Evolutionary conservation across 2,329 filamentous ascomycete genomes (phyloP), one percentile per base, ranked within the genome.

Genomic region (Beauveria asiatica): DNA sequence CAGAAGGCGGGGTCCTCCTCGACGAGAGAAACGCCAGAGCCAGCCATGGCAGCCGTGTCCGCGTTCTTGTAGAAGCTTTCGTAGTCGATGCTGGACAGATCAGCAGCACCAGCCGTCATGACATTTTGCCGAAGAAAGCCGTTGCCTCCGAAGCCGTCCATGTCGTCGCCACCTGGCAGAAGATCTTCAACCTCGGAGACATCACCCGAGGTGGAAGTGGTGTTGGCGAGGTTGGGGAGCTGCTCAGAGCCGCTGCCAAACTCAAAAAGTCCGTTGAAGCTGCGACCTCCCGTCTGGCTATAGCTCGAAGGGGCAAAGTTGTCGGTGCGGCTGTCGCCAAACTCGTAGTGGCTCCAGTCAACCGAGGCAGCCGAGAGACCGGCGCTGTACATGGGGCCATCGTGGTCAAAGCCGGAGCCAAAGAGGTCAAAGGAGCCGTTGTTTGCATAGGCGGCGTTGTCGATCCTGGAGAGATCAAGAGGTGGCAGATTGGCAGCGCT

Each of bases 141-240:
- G 58, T 78, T 72, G 21, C 76, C 73, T 61, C 75, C 78, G 55
- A 78, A 76, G 60, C 79, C 67, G 27, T 76, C 74, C 63, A 80
- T 80, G 52, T 78, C 76, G 62, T 74, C 74, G 63, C 77, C 74
- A 64, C 77, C 74, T 55, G 73, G 74, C 55, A 79, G 72, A 62
- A 81, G 79, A 64, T 87, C 85, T 63, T 87, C 85, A 5, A 83
- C 83, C 68, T 87, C 84, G 10, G 84, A 87, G 9, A 87, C 84
- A 62, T 88, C 84, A 41, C 85, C 85, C 13, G 85, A 88, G 9
- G 83, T 86, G 10, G 83, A 84, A 1, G 81, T 82, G 55, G 77
- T 78, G 67, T 82, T 76, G 63, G 83, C 80, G 66, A 86, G 70
- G 53, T 80, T 75, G 54, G 79, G 77, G 30, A 80, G 76, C 63